These are phyloP conservation scores for Vitis riparia DNA, from an alignment of 164 flowering plant genomes.

Conservation along the genomic window DNA sequence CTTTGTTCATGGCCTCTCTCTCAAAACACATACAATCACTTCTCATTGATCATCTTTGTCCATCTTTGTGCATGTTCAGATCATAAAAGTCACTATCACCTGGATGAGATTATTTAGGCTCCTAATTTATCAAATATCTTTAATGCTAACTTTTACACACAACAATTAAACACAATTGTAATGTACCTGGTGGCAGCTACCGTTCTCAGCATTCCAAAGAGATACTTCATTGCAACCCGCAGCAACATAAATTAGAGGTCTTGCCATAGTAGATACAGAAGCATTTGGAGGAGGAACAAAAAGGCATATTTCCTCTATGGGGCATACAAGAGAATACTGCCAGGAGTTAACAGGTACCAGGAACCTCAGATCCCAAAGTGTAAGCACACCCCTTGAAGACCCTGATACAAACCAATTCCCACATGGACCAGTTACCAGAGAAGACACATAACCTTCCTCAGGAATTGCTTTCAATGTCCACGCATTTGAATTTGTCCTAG, in stretches of 20 bases:
- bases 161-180: background rate
- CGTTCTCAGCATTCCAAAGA: conserved; percentile 98
- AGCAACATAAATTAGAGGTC: conserved; percentile 96
- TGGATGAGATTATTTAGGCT: background rate
- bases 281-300: conserved; percentile 66
- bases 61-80: background rate
- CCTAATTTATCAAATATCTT: background rate
- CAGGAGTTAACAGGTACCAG: conserved; percentile 91
- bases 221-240: conserved; percentile 97
- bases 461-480: conserved; percentile 76
- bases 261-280: conserved; percentile 49
- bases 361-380: conserved; percentile 96
- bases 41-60: background rate
- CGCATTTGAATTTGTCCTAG: conserved; percentile 51
- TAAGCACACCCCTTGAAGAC: conserved; percentile 93
- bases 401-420: conserved; percentile 99
- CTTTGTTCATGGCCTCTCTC: background rate
- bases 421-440: conserved; percentile 74
- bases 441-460: conserved; percentile 86
- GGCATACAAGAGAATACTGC: conserved; percentile 73
- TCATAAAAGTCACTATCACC: background rate
- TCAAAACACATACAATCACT: background rate
- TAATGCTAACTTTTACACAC: no score
- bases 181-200: conserved; percentile 95
- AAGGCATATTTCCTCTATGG: conserved; percentile 87